These are phyloP conservation scores for Fraxinus baroniana DNA, from an alignment of 305 asterid species.

Conservation along the genomic window DNA sequence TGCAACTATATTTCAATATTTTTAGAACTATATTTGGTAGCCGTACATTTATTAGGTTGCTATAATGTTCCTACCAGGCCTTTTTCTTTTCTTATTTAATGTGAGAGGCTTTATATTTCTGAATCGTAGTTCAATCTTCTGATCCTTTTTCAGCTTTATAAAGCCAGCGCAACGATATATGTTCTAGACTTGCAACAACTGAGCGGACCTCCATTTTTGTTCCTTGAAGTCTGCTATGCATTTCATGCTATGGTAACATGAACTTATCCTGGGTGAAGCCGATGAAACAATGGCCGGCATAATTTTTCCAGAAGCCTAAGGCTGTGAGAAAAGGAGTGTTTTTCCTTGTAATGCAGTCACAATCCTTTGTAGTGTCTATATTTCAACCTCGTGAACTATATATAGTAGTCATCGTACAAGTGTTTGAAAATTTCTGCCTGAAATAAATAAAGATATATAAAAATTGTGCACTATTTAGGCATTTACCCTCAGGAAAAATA, in stretches of 20 bases:
- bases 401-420: neutral
- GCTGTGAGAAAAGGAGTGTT: neutral
- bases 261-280: neutral
- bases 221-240: constrained; percentile 60
- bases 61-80: neutral
- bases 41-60: neutral
- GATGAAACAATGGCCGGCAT: neutral
- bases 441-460: neutral
- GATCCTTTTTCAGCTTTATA: constrained; percentile 49
- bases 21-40: neutral
- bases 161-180: constrained; percentile 42
- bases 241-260: constrained; percentile 39
- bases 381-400: neutral
- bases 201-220: constrained; percentile 57
- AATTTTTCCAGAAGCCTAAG: neutral
- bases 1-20: neutral
- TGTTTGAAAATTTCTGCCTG: neutral
- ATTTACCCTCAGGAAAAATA: neutral
- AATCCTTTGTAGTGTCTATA: neutral
- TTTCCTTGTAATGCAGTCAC: neutral
- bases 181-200: constrained; percentile 61
- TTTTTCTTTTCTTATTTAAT: neutral
- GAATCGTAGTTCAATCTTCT: neutral
- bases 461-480: neutral
- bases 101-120: neutral